A percentile compares a stretch with the other conserved stretches of the same genome.
Evolutionary conservation across 1,284 basidiomycete species (phyloP).

Genomic region (Leucoagaricus sp.): DNA sequence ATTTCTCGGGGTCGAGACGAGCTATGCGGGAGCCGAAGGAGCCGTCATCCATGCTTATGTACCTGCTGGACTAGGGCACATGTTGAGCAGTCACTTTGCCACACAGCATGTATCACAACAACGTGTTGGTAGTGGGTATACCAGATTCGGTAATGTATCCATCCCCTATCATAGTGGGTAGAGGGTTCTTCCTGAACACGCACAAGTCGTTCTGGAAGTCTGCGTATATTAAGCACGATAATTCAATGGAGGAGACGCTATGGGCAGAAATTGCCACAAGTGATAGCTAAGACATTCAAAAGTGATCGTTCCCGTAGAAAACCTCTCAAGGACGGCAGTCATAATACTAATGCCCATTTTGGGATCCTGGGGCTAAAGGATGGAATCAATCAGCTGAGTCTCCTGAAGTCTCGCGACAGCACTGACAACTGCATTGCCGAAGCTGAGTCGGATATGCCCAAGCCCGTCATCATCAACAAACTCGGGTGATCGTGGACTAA

Average conservation of each 20-base stretch:
- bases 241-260: not conserved
- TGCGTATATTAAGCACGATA: not conserved
- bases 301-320: constrained; percentile 18
- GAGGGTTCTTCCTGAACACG: constrained; percentile 13
- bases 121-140: constrained; percentile 12
- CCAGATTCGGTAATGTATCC: not conserved
- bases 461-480: constrained; percentile 25
- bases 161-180: constrained; percentile 9
- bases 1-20: constrained; percentile 3
- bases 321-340: constrained; percentile 34
- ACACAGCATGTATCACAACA: constrained; percentile 9
- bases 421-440: constrained; percentile 56
- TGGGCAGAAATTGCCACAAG: not conserved
- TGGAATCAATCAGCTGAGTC: constrained; percentile 4
- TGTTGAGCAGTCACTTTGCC: not conserved
- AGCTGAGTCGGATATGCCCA: constrained; percentile 67
- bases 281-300: not conserved
- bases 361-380: constrained; percentile 40
- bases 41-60: constrained; percentile 10
- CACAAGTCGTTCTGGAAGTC: not conserved
- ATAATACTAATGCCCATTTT: constrained; percentile 50
- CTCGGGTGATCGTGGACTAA: constrained; percentile 42
- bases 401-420: constrained; percentile 11
- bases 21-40: not conserved
- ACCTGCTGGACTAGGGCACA: constrained; percentile 11